A percentile compares a stretch with the other conserved stretches of the same genome.
phyloP scores from a whole-genome alignment of 2,329 filamentous ascomycete species.

The Fonsecaea nubica region DNA sequence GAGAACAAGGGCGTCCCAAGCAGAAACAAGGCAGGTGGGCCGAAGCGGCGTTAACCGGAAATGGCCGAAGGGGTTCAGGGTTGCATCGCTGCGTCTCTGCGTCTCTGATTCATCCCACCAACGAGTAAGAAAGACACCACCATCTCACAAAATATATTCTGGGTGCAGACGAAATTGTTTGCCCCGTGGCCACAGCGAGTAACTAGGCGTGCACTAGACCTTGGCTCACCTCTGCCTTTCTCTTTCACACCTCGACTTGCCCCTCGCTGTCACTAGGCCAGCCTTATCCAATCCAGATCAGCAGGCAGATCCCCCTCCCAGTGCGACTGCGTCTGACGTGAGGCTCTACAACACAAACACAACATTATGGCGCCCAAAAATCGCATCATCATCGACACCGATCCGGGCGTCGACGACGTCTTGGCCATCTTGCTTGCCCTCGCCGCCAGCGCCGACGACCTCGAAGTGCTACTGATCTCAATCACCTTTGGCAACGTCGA shows the following conservation, averaged over 20 bases:
- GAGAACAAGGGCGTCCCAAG: no score
- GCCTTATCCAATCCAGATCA: not conserved
- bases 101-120: not conserved
- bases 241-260: not conserved
- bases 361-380: constrained; percentile 68
- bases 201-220: not conserved
- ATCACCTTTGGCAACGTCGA: constrained; percentile 94
- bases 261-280: not conserved
- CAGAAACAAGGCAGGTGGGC: not conserved
- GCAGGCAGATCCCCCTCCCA: not conserved
- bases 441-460: constrained; percentile 78
- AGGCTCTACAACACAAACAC: not conserved
- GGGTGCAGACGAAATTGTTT: not conserved
- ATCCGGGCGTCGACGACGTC: constrained; percentile 93
- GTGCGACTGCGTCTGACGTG: not conserved
- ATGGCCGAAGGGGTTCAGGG: not conserved
- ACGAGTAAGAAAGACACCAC: not conserved
- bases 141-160: not conserved
- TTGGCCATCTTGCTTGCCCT: constrained; percentile 87
- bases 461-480: constrained; percentile 84
- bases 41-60: constrained; percentile 5
- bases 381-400: constrained; percentile 93
- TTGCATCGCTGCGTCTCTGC: not conserved
- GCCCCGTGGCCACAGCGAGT: not conserved
- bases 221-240: not conserved